Percentiles rank a stretch among this genome's conserved stretches.
phyloP scores from a whole-genome alignment of 108 stramenopile genomes.

The Seminavis robusta region DNA sequence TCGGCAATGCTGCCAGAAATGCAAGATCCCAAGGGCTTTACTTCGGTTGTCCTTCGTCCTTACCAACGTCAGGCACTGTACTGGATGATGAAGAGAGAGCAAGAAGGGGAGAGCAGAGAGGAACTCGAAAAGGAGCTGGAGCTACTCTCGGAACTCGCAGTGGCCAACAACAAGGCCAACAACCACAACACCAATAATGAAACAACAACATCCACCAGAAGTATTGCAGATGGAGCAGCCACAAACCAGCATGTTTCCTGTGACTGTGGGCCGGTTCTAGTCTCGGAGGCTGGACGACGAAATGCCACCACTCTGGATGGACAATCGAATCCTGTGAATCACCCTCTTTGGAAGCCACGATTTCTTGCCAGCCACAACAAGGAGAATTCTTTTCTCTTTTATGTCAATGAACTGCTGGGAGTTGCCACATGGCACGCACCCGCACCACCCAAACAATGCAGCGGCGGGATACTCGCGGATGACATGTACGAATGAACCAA shows the following conservation, averaged over 20 bases:
- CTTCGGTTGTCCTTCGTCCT: conserved; percentile 41
- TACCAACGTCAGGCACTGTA: conserved; percentile 76
- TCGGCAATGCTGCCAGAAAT: conserved; percentile 26
- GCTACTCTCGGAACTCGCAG: conserved; percentile 26
- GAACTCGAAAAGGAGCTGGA: conserved; percentile 26
- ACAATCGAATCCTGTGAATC: conserved; percentile 18
- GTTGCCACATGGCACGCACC: conserved; percentile 54
- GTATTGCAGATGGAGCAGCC: neutral
- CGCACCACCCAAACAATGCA: conserved; percentile 60
- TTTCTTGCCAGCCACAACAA: conserved; percentile 46
- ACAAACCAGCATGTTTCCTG: conserved; percentile 27
- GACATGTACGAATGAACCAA: conserved; percentile 35
- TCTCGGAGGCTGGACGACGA: conserved; percentile 26
- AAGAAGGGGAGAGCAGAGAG: conserved; percentile 9
- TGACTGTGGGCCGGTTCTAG: conserved; percentile 75
- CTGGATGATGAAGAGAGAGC: conserved; percentile 80
- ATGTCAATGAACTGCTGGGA: conserved; percentile 72
- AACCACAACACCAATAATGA: neutral
- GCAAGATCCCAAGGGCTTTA: conserved; percentile 50
- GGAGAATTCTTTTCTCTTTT: conserved; percentile 52
- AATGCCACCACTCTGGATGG: conserved; percentile 6
- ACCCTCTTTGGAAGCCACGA: conserved; percentile 77
- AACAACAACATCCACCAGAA: neutral
- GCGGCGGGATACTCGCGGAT: conserved; percentile 79
- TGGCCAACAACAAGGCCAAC: conserved; percentile 1